A percentile compares a stretch with the other conserved stretches of the same genome.
Evolutionary conservation across 1,139 yeast species (phyloP).

Genomic region (Suhomyces ambrosiae): DNA sequence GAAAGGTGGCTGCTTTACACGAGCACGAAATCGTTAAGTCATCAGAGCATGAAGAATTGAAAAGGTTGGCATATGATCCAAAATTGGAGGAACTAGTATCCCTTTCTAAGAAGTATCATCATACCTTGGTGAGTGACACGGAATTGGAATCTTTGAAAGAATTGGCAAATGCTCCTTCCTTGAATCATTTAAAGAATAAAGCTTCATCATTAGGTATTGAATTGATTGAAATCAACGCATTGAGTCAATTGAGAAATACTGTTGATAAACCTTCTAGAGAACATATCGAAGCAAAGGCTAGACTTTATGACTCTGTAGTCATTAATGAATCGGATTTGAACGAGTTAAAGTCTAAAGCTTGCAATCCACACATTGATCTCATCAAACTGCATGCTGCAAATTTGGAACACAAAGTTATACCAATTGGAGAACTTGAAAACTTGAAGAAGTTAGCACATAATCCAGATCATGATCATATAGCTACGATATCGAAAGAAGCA

Average conservation of each 20-base stretch:
- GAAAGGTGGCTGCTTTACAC: conserved; percentile 3
- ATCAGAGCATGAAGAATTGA: conserved; percentile 12
- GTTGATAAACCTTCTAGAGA: conserved; percentile 23
- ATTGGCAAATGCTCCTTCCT: conserved; percentile 16
- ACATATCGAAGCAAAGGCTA: conserved; percentile 23
- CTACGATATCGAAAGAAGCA: conserved; percentile 15
- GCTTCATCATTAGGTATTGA: conserved; percentile 14
- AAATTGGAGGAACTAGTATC: conserved; percentile 16
- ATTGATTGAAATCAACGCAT: conserved; percentile 4
- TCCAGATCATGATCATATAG: conserved; percentile 32
- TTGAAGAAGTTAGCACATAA: conserved; percentile 19
- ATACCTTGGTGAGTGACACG: conserved; percentile 7
- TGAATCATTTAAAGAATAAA: conserved; percentile 23
- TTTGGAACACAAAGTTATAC: conserved; percentile 17
- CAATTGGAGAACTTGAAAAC: conserved; percentile 15
- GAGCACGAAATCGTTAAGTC: conserved; percentile 3
- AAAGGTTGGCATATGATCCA: conserved; percentile 20
- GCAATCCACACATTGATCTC: conserved; percentile 15
- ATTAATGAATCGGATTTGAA: conserved; percentile 24
- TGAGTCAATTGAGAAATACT: conserved; percentile 12
- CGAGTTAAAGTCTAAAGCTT: conserved; percentile 15
- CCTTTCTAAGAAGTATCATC: conserved; percentile 8
- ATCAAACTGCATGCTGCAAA: conserved; percentile 13
- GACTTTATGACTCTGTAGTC: conserved; percentile 19
- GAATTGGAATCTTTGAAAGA: conserved; percentile 9